These are phyloP conservation scores for Macadamia integrifolia DNA, from an alignment of 164 flowering plant genomes.

Conservation along the genomic window DNA sequence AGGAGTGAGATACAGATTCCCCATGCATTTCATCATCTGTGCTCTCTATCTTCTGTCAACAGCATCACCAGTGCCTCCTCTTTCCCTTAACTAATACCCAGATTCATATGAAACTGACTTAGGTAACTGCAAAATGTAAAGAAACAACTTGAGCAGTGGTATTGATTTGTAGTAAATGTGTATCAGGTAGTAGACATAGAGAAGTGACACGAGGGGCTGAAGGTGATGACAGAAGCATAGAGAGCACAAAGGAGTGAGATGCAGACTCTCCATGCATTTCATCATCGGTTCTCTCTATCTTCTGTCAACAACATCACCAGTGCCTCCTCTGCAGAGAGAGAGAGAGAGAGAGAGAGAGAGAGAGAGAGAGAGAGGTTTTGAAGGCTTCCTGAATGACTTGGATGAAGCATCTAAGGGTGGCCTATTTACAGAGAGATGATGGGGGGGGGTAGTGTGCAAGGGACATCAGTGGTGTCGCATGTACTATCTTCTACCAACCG, in stretches of 20 bases:
- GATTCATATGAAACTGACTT: too few species aligned
- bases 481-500: neutral
- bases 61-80: slow-evolving; percentile 18
- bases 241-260: slow-evolving; percentile 65
- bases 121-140: too few species aligned
- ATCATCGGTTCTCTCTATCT: slow-evolving; percentile 31
- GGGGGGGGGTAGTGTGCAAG: too few species aligned
- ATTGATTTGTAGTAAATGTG: too few species aligned
- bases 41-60: slow-evolving; percentile 40
- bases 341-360: too few species aligned
- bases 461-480: too few species aligned
- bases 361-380: neutral
- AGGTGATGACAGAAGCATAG: slow-evolving; percentile 70
- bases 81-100: too few species aligned
- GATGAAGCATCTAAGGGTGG: neutral
- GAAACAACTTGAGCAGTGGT: too few species aligned
- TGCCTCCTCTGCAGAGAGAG: slow-evolving; percentile 6
- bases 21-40: slow-evolving; percentile 18
- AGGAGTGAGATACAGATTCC: slow-evolving; percentile 39
- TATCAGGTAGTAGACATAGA: too few species aligned
- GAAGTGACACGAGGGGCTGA: slow-evolving; percentile 9
- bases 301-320: slow-evolving; percentile 33
- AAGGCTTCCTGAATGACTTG: neutral
- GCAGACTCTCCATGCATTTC: slow-evolving; percentile 19
- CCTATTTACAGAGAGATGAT: slow-evolving; percentile 10